These are phyloP conservation scores for Solanum sparsipilum DNA, from an alignment of 257 asterid genomes.

Conservation along the genomic window DNA sequence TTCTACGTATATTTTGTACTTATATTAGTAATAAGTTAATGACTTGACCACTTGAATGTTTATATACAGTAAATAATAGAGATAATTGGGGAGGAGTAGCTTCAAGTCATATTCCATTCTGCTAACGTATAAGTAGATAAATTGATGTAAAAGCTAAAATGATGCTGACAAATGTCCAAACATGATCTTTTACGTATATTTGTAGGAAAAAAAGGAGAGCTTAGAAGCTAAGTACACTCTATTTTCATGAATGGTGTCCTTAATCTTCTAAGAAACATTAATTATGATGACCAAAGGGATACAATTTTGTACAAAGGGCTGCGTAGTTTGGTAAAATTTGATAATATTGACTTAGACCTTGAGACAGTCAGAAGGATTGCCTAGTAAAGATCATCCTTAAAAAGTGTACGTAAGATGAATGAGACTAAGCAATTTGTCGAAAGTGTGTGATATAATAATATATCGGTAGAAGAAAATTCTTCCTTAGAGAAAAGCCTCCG, in stretches of 20 bases:
- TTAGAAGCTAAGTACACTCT: neutral
- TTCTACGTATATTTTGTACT: neutral
- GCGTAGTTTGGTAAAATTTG: neutral
- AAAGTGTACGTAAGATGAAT: neutral
- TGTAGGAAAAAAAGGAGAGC: neutral
- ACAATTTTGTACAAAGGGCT: neutral
- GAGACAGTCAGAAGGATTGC: neutral
- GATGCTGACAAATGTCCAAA: neutral
- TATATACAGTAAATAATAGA: neutral
- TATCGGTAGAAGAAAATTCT: neutral
- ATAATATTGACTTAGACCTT: neutral
- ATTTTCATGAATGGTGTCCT: neutral
- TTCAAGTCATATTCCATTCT: neutral
- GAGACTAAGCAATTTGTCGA: accelerated
- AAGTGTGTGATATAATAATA: neutral
- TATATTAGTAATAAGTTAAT: neutral
- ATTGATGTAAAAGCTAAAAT: neutral
- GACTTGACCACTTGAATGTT: neutral
- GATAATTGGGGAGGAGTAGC: neutral
- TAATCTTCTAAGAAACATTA: neutral
- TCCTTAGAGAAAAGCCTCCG: neutral
- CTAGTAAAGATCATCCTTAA: too few relatives aligned
- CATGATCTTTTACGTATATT: neutral
- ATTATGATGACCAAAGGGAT: neutral
- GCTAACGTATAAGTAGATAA: neutral